These are phyloP conservation scores for Diaporthe caulivora DNA, from an alignment of 2,329 filamentous ascomycete genomes.

Conservation along the genomic window DNA sequence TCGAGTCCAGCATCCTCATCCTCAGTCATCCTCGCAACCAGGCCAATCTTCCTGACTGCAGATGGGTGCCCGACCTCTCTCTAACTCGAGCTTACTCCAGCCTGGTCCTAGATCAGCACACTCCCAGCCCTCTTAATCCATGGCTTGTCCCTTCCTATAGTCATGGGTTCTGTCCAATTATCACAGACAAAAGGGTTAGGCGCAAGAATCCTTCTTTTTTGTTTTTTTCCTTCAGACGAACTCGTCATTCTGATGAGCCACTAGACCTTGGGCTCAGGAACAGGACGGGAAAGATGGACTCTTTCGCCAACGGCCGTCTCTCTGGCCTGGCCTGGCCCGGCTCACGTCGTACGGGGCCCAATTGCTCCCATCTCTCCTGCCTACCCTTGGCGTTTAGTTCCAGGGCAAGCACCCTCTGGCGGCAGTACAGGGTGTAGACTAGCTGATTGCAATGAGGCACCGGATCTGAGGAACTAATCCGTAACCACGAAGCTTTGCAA, in stretches of 20 bases:
- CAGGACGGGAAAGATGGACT: background rate
- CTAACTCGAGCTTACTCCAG: constrained; percentile 8
- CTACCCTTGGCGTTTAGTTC: background rate
- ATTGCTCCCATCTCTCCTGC: background rate
- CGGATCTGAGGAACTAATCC: background rate
- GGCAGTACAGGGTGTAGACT: background rate
- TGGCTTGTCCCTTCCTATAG: constrained; percentile 4
- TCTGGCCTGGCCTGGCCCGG: background rate
- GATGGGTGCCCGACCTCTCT: constrained; percentile 9
- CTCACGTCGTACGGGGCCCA: background rate
- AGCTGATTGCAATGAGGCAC: constrained; percentile 1
- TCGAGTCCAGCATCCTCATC: constrained; percentile 7
- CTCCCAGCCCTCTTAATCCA: constrained; percentile 15
- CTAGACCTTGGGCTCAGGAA: constrained; percentile 28
- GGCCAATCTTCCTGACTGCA: constrained; percentile 15
- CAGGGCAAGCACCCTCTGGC: background rate
- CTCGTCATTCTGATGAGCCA: constrained; percentile 18
- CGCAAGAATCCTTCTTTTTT: background rate
- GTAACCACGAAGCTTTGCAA: background rate
- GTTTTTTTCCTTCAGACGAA: constrained; percentile 20
- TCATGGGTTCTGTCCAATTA: constrained; percentile 9
- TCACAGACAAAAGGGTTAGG: constrained; percentile 18
- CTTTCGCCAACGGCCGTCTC: background rate
- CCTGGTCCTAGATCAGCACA: constrained; percentile 4
- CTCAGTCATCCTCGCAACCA: constrained; percentile 18